Base-by-base conservation (phyloP, 176 grass and related monocot genomes). In the Ensete glaucum region DNA sequence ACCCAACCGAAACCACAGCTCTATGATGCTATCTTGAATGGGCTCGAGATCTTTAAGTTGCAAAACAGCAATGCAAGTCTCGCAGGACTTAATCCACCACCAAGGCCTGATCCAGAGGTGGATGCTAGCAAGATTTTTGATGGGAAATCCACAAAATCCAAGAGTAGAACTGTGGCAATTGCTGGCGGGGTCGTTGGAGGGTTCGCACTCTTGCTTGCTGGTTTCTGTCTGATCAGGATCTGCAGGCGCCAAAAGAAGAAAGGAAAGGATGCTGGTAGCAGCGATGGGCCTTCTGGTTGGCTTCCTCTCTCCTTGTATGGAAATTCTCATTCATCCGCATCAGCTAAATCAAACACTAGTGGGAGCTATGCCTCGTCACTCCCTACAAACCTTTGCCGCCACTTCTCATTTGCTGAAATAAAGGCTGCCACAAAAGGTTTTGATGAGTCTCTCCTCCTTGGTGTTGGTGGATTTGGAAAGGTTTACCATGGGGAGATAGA, bases 41-140 rank as follows among this genome's bases (percentile, higher is more conserved):
- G 85, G 19, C 77, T 88, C 10, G 81, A 88, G 81, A 67, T 88
- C 57, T 88, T 88, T 55, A 88, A 87, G 72, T 19, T 88, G 20
- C 53, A 69, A 66, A 72, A 72, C 17, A 17, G 2, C 7, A 76
- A 67, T n/a, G 71, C 56, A 12, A 86, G 53, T 74, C 77, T 88
- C 72, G 81, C 81, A 19, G 85, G 77, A 21, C 76, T 77, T 60
- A 83, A 74, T 58, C 81, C 81, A 8, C 23, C 52, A 8, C 23
- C 71, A 3, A 53, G 20, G 43, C 62, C 55, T 11, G 19, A 82
- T 69, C 56, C 74, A 13, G 23, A 55, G 70, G 54, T 72, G 13
- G 65, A 78, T 54, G 20, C 75, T 54, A 52, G 9, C 48, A 57
- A 49, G 50, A 48, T 17, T 55, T 73, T 55, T 53, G n/a, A 59